Conservation (phyloP, 176 grass and related monocot species). For the bread wheat (Triticum aestivum) region IWGSC_CS_RefSeq_v2.1 NC_057811.1:153160935-153161434, state of each 20-base stretch:
- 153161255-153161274: slow-evolving; percentile 21
- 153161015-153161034: no score
- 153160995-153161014: no score
- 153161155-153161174: neutral
- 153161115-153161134: neutral
- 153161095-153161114: neutral
- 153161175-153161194: slow-evolving; percentile 8
- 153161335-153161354: no score
- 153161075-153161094: neutral
- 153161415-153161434: no score
- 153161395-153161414: no score
- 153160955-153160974: no score
- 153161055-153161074: neutral
- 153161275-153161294: slow-evolving; percentile 22
- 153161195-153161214: neutral
- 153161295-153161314: slow-evolving; percentile 11
- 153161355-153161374: no score
- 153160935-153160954: no score
- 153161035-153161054: no score
- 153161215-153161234: slow-evolving; percentile 23
- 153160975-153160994: no score
- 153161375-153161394: no score
- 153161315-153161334: no score
- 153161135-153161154: neutral
- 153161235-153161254: neutral